These are phyloP conservation scores for Melaleuca alternifolia DNA, from an alignment of 345 rosid species.

Conservation along the genomic window DNA sequence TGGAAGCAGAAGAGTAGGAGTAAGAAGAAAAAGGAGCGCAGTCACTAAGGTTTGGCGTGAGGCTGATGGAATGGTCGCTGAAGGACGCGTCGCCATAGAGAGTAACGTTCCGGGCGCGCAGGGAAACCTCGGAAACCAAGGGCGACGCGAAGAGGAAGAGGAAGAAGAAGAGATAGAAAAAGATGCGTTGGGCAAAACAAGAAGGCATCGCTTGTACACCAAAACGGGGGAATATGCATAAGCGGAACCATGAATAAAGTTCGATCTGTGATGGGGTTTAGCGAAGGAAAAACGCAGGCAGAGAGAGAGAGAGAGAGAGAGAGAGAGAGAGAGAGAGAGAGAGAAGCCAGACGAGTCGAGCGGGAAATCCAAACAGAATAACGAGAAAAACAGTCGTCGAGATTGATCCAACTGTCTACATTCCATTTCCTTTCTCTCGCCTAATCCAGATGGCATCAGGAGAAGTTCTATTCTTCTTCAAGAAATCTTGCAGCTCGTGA, in stretches of 20 bases:
- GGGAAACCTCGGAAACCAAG: slow-evolving; percentile 2
- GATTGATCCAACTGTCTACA: background rate
- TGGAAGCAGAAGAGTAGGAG: slow-evolving; percentile 22
- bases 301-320: background rate
- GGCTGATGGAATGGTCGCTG: slow-evolving; percentile 38
- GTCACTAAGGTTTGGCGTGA: slow-evolving; percentile 54
- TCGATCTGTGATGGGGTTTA: background rate
- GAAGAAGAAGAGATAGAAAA: slow-evolving; percentile 12
- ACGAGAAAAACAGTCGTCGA: background rate
- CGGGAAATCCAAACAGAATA: background rate
- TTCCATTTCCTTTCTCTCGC: background rate
- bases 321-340: background rate
- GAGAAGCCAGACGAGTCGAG: background rate
- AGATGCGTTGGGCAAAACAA: background rate
- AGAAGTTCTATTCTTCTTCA: background rate
- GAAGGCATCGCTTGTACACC: slow-evolving; percentile 2
- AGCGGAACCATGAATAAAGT: background rate
- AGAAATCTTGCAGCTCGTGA: background rate
- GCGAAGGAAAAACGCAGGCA: background rate
- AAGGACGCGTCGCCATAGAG: slow-evolving; percentile 64
- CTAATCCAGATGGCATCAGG: background rate
- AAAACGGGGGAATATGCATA: slow-evolving; percentile 13
- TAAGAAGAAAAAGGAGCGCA: slow-evolving; percentile 11
- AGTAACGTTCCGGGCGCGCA: slow-evolving; percentile 37
- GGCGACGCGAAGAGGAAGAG: slow-evolving; percentile 20